Conservation (phyloP, 2,329 filamentous ascomycete species). For the Trichoderma semiorbis region DNA sequence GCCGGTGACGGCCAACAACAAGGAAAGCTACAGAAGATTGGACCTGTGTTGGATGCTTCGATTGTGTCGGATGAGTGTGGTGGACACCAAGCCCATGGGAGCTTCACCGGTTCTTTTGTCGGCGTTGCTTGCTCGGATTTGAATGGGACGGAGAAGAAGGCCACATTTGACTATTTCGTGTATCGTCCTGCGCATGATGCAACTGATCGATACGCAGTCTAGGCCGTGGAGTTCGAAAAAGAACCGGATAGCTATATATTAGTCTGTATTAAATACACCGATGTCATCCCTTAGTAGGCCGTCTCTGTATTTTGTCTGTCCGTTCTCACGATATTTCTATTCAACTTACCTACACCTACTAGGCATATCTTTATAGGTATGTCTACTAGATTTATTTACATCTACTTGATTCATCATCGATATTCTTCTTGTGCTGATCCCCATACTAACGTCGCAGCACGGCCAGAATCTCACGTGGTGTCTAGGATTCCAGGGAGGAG, state of each 20-base stretch:
- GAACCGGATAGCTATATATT: neutral
- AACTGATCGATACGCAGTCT: slow-evolving; percentile 37
- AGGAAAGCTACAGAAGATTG: slow-evolving; percentile 44
- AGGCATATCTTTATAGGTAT: too few species aligned
- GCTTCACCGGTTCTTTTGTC: slow-evolving; percentile 61
- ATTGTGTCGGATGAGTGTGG: slow-evolving; percentile 62
- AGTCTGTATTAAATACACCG: neutral
- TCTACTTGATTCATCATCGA: neutral
- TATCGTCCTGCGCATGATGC: slow-evolving; percentile 48
- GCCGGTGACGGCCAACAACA: neutral
- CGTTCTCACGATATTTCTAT: too few species aligned
- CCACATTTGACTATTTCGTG: slow-evolving; percentile 50
- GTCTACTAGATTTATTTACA: neutral
- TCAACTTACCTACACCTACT: too few species aligned
- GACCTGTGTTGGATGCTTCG: slow-evolving; percentile 55
- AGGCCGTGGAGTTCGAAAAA: neutral
- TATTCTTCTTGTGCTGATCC: neutral
- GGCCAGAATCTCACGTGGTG: neutral
- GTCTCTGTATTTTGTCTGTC: neutral
- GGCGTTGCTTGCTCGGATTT: slow-evolving; percentile 55
- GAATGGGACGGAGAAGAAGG: slow-evolving; percentile 47
- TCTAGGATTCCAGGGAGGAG: neutral
- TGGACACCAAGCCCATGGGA: slow-evolving; percentile 57
- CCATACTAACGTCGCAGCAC: neutral
- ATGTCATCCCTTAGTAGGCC: neutral